Percentiles rank a stretch among this genome's conserved stretches.
phyloP scores from a whole-genome alignment of 495 filamentous ascomycete genomes.

The Annulohypoxylon maeteangense region DNA sequence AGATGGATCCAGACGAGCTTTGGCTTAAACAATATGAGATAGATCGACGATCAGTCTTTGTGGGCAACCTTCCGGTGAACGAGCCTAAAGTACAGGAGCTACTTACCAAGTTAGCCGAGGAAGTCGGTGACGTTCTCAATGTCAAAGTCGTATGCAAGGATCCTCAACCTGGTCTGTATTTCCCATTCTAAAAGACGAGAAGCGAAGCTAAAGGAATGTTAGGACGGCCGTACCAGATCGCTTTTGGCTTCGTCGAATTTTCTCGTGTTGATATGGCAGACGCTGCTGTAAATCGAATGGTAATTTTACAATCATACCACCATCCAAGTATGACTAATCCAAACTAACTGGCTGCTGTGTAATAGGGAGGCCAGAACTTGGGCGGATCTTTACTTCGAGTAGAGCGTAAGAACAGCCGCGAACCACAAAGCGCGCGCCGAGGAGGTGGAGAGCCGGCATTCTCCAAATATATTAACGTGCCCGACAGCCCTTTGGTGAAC shows the following conservation, averaged over 20 bases:
- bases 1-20: conserved; percentile 41
- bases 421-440: conserved; percentile 12
- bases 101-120: conserved; percentile 51
- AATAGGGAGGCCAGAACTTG: conserved; percentile 18
- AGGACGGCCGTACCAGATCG: conserved; percentile 43
- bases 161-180: conserved; percentile 49
- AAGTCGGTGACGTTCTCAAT: conserved; percentile 54
- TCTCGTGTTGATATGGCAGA: conserved; percentile 48
- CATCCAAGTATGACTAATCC: background rate
- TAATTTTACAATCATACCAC: conserved; percentile 28
- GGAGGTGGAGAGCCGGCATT: background rate
- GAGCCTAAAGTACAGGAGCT: conserved; percentile 47
- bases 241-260: conserved; percentile 68
- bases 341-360: conserved; percentile 8
- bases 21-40: conserved; percentile 56
- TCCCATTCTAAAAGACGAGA: background rate
- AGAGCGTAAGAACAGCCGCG: conserved; percentile 33
- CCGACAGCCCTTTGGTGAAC: background rate
- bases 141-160: conserved; percentile 57
- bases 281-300: conserved; percentile 50
- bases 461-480: background rate
- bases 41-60: conserved; percentile 63
- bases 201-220: conserved; percentile 6
- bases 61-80: conserved; percentile 59
- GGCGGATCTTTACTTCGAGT: conserved; percentile 22